phyloP scores from a whole-genome alignment of 2,329 filamentous ascomycete species.

The Xylariaceae sp. region DNA sequence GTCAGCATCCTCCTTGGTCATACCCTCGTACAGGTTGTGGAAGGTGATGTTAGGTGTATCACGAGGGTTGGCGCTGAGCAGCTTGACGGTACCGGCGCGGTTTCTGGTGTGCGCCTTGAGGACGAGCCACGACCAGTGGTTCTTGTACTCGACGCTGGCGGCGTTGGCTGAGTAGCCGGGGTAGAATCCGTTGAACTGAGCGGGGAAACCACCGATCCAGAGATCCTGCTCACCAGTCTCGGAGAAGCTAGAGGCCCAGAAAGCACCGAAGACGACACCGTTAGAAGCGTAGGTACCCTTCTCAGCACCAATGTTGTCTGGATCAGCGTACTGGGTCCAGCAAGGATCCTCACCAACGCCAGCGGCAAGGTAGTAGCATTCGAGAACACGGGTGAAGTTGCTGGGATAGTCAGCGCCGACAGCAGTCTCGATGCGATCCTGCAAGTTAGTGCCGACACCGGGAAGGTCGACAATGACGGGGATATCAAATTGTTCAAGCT shows the following conservation, averaged over 20 bases:
- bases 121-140: conserved; percentile 44
- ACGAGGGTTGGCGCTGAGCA: conserved; percentile 60
- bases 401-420: conserved; percentile 42
- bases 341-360: conserved; percentile 33
- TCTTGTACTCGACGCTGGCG: conserved; percentile 34
- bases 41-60: conserved; percentile 63
- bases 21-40: conserved; percentile 56
- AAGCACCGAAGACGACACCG: conserved; percentile 33
- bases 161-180: conserved; percentile 35
- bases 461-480: conserved; percentile 50
- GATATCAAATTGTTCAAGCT: conserved; percentile 36
- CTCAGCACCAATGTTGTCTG: conserved; percentile 17
- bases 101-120: conserved; percentile 61
- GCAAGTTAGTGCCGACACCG: conserved; percentile 57
- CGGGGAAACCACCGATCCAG: conserved; percentile 39
- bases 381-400: conserved; percentile 36
- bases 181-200: conserved; percentile 40
- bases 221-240: conserved; percentile 32
- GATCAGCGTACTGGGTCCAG: conserved; percentile 24
- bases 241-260: conserved; percentile 25
- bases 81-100: conserved; percentile 57
- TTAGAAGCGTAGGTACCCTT: conserved; percentile 35
- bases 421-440: conserved; percentile 52
- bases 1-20: conserved; percentile 39
- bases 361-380: conserved; percentile 33